Evolutionary conservation across 208 protist species (phyloP).

Genomic region (Leishmania major): DNA sequence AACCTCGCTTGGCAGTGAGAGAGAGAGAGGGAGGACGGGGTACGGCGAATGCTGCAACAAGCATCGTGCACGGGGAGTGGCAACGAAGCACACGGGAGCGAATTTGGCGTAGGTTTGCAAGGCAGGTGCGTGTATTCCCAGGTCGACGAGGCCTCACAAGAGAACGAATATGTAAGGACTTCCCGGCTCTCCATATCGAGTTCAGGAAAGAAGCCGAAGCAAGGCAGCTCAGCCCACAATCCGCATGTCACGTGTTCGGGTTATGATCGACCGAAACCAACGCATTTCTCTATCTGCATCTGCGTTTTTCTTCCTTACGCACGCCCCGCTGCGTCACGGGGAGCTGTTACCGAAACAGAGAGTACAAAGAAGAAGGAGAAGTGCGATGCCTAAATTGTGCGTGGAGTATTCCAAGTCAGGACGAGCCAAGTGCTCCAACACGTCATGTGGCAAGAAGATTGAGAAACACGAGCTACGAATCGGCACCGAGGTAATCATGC

Average conservation of each 20-base stretch:
- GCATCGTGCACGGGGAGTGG: neutral
- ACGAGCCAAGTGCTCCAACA: constrained; percentile 59
- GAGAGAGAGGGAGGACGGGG: neutral
- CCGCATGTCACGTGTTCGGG: neutral
- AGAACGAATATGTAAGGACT: neutral
- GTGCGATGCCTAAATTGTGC: constrained; percentile 55
- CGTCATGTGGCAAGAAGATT: constrained; percentile 60
- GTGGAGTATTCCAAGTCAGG: constrained; percentile 84
- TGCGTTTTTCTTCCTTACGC: neutral
- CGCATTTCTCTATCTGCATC: neutral
- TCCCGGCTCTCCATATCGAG: neutral
- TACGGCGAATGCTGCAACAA: neutral
- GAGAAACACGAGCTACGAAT: constrained; percentile 83
- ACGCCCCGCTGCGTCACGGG: neutral
- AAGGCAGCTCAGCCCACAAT: neutral
- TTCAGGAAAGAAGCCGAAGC: neutral
- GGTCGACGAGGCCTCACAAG: neutral
- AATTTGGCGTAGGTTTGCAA: neutral
- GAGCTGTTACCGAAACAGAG: neutral
- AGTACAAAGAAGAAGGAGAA: neutral
- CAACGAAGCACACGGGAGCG: neutral
- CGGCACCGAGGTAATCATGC: constrained; percentile 63
- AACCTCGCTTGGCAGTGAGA: neutral
- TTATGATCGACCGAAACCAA: neutral
- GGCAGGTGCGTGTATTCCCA: neutral